Evolutionary conservation across 2,329 filamentous ascomycete genomes (phyloP), one percentile per base, ranked within the genome.

Genomic region (Arthrinium phaeospermum): DNA sequence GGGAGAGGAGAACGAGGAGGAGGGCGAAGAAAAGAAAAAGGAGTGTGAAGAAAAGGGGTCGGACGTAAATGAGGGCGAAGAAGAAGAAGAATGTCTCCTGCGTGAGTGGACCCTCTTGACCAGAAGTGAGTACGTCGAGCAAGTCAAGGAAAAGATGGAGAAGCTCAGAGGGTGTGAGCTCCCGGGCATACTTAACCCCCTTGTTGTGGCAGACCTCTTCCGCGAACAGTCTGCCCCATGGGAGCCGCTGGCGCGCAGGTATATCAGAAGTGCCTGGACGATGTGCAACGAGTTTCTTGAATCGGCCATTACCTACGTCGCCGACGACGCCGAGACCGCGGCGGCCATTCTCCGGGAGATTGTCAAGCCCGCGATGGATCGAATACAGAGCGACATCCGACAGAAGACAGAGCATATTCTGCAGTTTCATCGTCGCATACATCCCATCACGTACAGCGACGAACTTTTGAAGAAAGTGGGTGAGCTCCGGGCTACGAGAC

Each of bases 381-480:
- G 67, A 1, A 70, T 80, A 13, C 72, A 75, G 49, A 12, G 13
- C 0, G 67, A 71, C 2, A 68, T 82, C 10, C 64, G 71, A 0
- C 53, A 19, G n/a, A 81, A 82, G 71, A 68, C 78, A 0, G 53
- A 71, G 4, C 78, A 81, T 68, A 69, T 83, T 0, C 34, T 83
- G 10, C 68, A 68, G 8, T 76, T 78, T 1, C 78, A 81, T 68
- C 45, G 72, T 3, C 71, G 74, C 1, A 71, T 75, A 0, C 83
- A 84, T 70, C 81, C 83, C 0, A 84, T 85, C 46, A 84, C 83
- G 0, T 84, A 84, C 72, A 82, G 84, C 16, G 0, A 1, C 6
- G 12, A 24, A 4, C 13, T 44, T 3, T 1, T 8, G 14, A 0
- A 5, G 5, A 30, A 1, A 27, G 8, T 34, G 6, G 5, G 22